Conservation (phyloP, 2,329 filamentous ascomycete genomes). For the Huntiella decipiens region DNA sequence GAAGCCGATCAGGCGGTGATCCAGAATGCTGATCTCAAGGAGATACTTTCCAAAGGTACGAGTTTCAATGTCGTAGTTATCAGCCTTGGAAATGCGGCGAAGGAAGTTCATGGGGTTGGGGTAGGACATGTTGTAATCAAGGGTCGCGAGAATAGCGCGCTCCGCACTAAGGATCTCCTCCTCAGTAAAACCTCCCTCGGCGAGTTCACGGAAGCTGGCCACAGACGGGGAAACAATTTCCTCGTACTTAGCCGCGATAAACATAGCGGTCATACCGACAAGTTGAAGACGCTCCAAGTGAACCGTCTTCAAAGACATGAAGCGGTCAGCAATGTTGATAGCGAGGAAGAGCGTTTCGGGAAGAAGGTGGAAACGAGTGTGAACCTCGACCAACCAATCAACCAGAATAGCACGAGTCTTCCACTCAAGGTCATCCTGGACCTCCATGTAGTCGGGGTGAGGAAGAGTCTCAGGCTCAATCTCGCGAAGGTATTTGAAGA, state of each 20-base stretch:
- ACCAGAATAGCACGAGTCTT: slow-evolving; percentile 95
- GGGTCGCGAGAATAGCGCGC: slow-evolving; percentile 72
- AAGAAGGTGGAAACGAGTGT: slow-evolving; percentile 86
- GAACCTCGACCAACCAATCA: slow-evolving; percentile 96
- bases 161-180: slow-evolving; percentile 94
- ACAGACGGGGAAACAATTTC: slow-evolving; percentile 95
- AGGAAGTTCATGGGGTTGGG: slow-evolving; percentile 99
- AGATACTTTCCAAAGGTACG: slow-evolving; percentile 95
- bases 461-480: slow-evolving; percentile 63
- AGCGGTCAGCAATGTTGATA: slow-evolving; percentile 96
- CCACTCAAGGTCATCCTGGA: slow-evolving; percentile 92
- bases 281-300: slow-evolving; percentile 91
- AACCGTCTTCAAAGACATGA: slow-evolving; percentile 86
- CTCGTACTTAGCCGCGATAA: slow-evolving; percentile 97
- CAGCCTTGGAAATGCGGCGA: slow-evolving; percentile 93
- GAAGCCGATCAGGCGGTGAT: slow-evolving; percentile 82
- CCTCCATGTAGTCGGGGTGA: slow-evolving; percentile 86
- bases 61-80: slow-evolving; percentile 97
- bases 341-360: slow-evolving; percentile 93
- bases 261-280: slow-evolving; percentile 96
- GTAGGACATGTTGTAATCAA: slow-evolving; percentile 95
- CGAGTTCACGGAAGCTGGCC: slow-evolving; percentile 89
- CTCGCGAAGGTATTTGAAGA: slow-evolving; percentile 86
- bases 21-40: slow-evolving; percentile 88
- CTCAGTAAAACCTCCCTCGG: slow-evolving; percentile 89